Percentiles rank a stretch among this genome's conserved stretches.
Conservation (phyloP, 768 basidiomycete genomes). For the Sarcomyxa edulis region DNA sequence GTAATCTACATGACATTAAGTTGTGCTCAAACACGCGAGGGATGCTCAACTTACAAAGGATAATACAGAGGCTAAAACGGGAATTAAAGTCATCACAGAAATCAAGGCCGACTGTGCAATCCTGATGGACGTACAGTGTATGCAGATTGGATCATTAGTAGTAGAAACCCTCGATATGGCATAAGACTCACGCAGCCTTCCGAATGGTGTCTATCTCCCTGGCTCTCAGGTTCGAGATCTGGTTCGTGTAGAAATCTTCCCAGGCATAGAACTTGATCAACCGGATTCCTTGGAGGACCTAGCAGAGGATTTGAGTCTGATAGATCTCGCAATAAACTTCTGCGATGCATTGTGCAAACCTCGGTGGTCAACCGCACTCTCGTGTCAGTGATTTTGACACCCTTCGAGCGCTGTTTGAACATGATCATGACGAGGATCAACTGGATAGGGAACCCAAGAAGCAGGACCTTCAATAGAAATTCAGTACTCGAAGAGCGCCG, state of each 20-base stretch:
- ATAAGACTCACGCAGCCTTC: slow-evolving; percentile 14
- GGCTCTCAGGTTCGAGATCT: slow-evolving; percentile 13
- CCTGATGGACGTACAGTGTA: slow-evolving; percentile 17
- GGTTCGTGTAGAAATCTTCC: slow-evolving; percentile 25
- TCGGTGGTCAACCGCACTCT: slow-evolving; percentile 49
- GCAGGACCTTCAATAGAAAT: slow-evolving; percentile 33
- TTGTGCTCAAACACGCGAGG: background rate
- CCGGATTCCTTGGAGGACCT: slow-evolving; percentile 43
- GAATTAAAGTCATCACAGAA: slow-evolving; percentile 43
- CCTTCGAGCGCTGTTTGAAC: slow-evolving; percentile 37
- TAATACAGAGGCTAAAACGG: slow-evolving; percentile 43
- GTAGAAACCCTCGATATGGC: too few species aligned
- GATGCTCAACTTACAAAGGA: slow-evolving; percentile 36
- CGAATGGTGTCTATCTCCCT: slow-evolving; percentile 14
- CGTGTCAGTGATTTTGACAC: slow-evolving; percentile 47
- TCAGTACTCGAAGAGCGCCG: background rate
- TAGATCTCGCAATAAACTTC: background rate
- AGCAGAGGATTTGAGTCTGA: background rate
- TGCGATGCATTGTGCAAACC: too few species aligned
- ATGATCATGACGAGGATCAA: slow-evolving; percentile 34
- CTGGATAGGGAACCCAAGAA: slow-evolving; percentile 46
- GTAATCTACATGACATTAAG: slow-evolving; percentile 47
- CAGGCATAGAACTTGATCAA: slow-evolving; percentile 42
- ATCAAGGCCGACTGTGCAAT: slow-evolving; percentile 32
- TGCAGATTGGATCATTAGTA: background rate